A percentile compares a stretch with the other conserved stretches of the same genome.
Evolutionary conservation across 257 asterid species (phyloP).

Genomic region (Solanum bulbocastanum): DNA sequence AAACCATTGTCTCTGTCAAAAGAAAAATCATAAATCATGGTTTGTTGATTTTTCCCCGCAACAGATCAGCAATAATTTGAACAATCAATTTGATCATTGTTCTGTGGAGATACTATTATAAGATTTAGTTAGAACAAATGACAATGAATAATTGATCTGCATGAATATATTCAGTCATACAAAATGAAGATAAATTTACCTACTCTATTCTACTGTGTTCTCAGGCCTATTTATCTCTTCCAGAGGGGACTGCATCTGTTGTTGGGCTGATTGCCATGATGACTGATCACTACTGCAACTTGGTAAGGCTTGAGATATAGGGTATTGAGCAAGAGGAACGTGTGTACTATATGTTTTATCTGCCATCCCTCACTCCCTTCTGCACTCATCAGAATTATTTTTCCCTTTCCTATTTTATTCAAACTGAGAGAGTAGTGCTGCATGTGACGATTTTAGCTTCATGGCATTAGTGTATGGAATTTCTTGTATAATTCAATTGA

Average conservation of each 20-base stretch:
- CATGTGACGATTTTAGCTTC: background rate
- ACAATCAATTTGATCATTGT: background rate
- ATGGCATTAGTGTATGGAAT: background rate
- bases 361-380: background rate
- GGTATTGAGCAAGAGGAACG: background rate
- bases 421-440: background rate
- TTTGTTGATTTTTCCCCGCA: background rate
- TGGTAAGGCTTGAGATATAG: slow-evolving; percentile 38
- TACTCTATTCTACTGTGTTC: slow-evolving; percentile 3
- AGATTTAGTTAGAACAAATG: background rate
- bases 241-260: slow-evolving; percentile 87
- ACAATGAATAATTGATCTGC: background rate
- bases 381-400: background rate
- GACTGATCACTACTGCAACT: slow-evolving; percentile 89
- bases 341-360: background rate
- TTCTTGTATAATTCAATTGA: background rate
- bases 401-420: background rate
- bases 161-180: background rate
- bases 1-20: background rate
- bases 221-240: slow-evolving; percentile 98
- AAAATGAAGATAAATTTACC: background rate
- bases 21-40: background rate
- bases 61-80: background rate
- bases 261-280: slow-evolving; percentile 90
- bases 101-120: background rate